phyloP scores from a whole-genome alignment of 345 rosid species.

The Populus euphratica region DNA sequence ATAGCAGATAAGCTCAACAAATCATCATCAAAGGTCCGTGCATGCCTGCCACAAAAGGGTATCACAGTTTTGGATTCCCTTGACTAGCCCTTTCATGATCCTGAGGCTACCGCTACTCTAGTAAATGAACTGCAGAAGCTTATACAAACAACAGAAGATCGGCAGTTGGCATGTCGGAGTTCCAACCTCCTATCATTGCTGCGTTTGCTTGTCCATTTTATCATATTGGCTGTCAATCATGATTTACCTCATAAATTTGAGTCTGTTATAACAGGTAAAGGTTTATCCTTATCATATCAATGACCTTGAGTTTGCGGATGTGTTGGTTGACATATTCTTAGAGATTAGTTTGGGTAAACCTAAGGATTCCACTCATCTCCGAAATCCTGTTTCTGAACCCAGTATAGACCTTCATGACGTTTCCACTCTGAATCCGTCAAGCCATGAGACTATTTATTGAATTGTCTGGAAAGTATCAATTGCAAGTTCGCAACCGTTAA shows the following conservation, averaged over 20 bases:
- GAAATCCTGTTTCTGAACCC: slow-evolving; percentile 20
- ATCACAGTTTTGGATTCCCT: slow-evolving; percentile 80
- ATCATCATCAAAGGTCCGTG: slow-evolving; percentile 53
- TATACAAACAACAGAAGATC: slow-evolving; percentile 52
- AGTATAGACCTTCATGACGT: slow-evolving; percentile 25
- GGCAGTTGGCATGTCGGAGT: slow-evolving; percentile 46
- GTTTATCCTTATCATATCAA: slow-evolving; percentile 64
- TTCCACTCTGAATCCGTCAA: slow-evolving; percentile 19
- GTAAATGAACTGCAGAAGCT: slow-evolving; percentile 55
- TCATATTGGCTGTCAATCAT: neutral
- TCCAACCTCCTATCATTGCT: slow-evolving; percentile 10
- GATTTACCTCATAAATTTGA: neutral
- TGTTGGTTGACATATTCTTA: slow-evolving; percentile 65
- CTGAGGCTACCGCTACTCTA: slow-evolving; percentile 62
- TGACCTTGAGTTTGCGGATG: slow-evolving; percentile 77
- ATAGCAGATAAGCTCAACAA: slow-evolving; percentile 77
- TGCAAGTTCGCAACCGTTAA: neutral
- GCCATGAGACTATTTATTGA: slow-evolving; percentile 33
- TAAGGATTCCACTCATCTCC: slow-evolving; percentile 26
- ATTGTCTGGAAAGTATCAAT: neutral
- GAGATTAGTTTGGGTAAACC: slow-evolving; percentile 46
- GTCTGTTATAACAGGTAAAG: slow-evolving; percentile 48
- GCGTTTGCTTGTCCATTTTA: neutral
- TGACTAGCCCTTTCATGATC: slow-evolving; percentile 75
- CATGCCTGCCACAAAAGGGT: slow-evolving; percentile 79